Evolutionary conservation across 1,284 basidiomycete species (phyloP).

Genomic region (Chondrostereum purpureum): DNA sequence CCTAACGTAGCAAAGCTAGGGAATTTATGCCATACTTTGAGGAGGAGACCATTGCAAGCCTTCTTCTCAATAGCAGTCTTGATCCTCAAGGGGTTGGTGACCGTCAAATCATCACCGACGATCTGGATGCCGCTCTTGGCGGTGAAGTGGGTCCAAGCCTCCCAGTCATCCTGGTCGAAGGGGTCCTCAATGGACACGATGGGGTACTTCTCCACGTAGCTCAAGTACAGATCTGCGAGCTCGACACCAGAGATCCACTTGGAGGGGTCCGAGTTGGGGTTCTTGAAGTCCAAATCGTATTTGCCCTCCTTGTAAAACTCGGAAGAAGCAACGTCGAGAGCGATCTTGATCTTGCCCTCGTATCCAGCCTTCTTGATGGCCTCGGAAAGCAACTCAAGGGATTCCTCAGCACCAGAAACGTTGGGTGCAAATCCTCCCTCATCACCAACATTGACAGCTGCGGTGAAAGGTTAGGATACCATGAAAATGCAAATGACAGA

Average conservation of each 20-base stretch:
- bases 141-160: constrained; percentile 94
- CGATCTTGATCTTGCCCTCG: constrained; percentile 98
- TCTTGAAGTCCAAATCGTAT: constrained; percentile 99
- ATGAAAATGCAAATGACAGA: constrained; percentile 2
- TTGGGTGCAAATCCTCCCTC: constrained; percentile 99
- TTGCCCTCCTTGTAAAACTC: constrained; percentile 99
- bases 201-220: constrained; percentile 87
- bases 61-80: constrained; percentile 99
- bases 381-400: constrained; percentile 91
- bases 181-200: constrained; percentile 98
- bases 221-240: constrained; percentile 91
- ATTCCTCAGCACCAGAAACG: constrained; percentile 94
- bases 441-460: constrained; percentile 98
- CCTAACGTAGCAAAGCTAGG: not conserved
- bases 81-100: constrained; percentile 97
- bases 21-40: constrained; percentile 62
- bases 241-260: constrained; percentile 93
- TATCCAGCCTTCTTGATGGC: constrained; percentile 98
- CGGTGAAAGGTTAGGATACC: constrained; percentile 13
- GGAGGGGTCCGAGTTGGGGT: constrained; percentile 96
- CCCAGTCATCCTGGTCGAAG: constrained; percentile 99
- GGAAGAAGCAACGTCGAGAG: constrained; percentile 97
- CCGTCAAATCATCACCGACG: constrained; percentile 97
- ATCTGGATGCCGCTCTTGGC: constrained; percentile 76
- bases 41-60: constrained; percentile 97